Base-by-base conservation (phyloP, 371 early-diverging fungal species). In the Mucor plumbeus region DNA sequence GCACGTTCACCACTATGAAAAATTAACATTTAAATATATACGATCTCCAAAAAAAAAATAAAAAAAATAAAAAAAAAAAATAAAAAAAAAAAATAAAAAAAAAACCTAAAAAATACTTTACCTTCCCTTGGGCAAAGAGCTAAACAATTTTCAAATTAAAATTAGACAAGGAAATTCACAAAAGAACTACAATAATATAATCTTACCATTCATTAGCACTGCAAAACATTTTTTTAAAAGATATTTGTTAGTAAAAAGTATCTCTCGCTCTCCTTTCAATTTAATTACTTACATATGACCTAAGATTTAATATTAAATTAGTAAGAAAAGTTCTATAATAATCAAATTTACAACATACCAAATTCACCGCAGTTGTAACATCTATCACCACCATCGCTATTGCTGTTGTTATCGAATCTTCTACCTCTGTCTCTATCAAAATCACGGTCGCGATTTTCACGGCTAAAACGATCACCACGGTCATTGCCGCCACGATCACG, bases 341-440 rank as follows among this genome's bases (percentile, higher is more conserved):
- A 21, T 38, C 26, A 26, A 40, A 40, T 11, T 40, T 2, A 17
- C 44, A 50, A 59, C 65, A 66, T 69, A 77, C 80, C 80, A 36
- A 71, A 62, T 69, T 80, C 77, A 58, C 80, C 80, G 62, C 80
- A 80, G 66, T 80, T 80, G 54, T 80, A 80, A 53, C 80, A 80
- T 63, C 77, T 74, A 47, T 77, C 77, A 54, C 54, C 53, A 11
- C 56, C 69, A 39, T 61, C 57, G 50, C 43, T 54, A 26, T 26
- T 26, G 3, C 26, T 26, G n/a, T 38, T 17, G 36, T 17, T 40
- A 31, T 11, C 41, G 5, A 44, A 57, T 63, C 67, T 69, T 63
- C 61, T 64, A 39, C 41, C 63, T 72, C 53, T 70, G 59, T 68
- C 73, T 43, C 61, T 55, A n/a, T 60, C 58, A 41, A 26, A 50